A percentile compares a stretch with the other conserved stretches of the same genome.
phyloP scores from a whole-genome alignment of 169 alveolate species.

The Plasmodium gallinaceum region DNA sequence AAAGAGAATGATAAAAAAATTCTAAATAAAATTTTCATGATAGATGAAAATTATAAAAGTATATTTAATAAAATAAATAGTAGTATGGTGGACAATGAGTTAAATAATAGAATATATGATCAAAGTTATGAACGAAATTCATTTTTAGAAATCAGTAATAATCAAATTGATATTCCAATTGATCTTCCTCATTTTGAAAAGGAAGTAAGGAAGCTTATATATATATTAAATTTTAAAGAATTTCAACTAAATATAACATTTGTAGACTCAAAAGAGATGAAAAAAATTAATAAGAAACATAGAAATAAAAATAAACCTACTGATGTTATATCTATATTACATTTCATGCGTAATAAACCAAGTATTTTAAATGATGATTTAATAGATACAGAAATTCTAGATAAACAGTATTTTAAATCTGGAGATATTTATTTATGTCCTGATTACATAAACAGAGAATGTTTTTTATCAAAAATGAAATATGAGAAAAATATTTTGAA shows the following conservation, averaged over 20 bases:
- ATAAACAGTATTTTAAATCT: background rate
- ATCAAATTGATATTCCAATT: slow-evolving; percentile 49
- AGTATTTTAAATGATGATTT: background rate
- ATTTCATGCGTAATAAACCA: background rate
- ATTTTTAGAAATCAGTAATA: slow-evolving; percentile 52
- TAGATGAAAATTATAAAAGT: slow-evolving; percentile 12
- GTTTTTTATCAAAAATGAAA: slow-evolving; percentile 26
- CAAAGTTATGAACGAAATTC: slow-evolving; percentile 21
- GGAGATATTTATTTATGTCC: slow-evolving; percentile 74
- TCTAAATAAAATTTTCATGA: background rate
- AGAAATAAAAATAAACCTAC: slow-evolving; percentile 47
- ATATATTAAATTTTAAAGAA: slow-evolving; percentile 26
- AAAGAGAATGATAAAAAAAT: background rate
- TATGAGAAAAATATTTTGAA: slow-evolving; percentile 16
- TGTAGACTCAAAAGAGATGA: slow-evolving; percentile 54
- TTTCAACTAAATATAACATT: slow-evolving; percentile 40
- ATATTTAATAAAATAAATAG: slow-evolving; percentile 1
- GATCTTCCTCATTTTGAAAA: slow-evolving; percentile 45
- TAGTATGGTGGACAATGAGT: background rate
- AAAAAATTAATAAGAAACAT: slow-evolving; percentile 35
- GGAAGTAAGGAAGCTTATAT: slow-evolving; percentile 54
- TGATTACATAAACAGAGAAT: slow-evolving; percentile 55
- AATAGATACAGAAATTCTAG: background rate
- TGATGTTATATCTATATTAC: slow-evolving; percentile 52
- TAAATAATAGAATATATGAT: background rate